phyloP scores from a whole-genome alignment of 2,329 filamentous ascomycete genomes.

The Coniochaeta prunicola region DNA sequence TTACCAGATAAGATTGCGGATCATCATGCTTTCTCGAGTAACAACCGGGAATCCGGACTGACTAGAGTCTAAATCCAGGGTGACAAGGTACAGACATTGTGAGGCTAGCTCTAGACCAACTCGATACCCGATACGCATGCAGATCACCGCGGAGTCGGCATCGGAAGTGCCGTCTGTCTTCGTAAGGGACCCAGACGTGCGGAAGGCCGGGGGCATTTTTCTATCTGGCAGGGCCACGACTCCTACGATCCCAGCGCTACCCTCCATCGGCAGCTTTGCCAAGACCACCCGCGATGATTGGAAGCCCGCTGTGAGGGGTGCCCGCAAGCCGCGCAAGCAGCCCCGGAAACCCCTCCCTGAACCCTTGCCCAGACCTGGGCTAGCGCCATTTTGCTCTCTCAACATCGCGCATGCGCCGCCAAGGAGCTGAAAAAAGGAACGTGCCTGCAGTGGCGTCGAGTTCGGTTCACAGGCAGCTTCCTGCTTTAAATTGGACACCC shows the following conservation, averaged over 20 bases:
- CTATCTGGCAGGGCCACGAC: too few relatives aligned
- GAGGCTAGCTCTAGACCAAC: neutral
- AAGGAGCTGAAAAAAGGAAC: too few relatives aligned
- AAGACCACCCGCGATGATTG: neutral
- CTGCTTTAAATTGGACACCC: neutral
- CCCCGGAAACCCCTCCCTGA: neutral
- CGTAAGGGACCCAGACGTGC: too few relatives aligned
- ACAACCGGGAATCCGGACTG: neutral
- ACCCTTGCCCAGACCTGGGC: neutral
- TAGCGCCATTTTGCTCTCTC: neutral
- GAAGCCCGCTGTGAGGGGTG: neutral
- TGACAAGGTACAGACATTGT: too few relatives aligned
- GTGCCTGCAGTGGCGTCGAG: too few relatives aligned
- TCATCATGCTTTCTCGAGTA: neutral
- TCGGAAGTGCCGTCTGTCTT: neutral
- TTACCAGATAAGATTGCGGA: neutral
- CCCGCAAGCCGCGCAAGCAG: neutral
- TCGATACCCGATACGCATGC: neutral
- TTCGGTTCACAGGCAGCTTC: neutral
- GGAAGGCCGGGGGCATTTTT: too few relatives aligned
- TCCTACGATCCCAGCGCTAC: too few relatives aligned
- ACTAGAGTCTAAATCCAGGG: too few relatives aligned
- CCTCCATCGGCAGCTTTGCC: neutral
- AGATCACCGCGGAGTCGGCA: neutral
- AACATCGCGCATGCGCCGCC: neutral